phyloP scores from a whole-genome alignment of 148 eudicot genomes.

The Rhododendron ferrugineum region DNA sequence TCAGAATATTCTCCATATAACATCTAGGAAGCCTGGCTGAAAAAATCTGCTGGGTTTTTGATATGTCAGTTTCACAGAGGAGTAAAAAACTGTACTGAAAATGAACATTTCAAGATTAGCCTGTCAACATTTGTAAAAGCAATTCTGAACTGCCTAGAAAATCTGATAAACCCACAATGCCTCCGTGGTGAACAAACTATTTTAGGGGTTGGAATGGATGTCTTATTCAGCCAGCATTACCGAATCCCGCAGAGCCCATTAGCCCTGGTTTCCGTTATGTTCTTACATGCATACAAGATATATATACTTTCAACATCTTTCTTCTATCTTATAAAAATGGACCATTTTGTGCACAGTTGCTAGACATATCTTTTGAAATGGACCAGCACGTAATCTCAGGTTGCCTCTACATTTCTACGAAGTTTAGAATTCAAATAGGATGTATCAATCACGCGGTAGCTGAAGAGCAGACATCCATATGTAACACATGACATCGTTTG shows the following conservation, averaged over 20 bases:
- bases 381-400: not conserved
- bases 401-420: not conserved
- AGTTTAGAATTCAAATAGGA: not conserved
- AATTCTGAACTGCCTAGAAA: not conserved
- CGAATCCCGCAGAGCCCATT: not conserved
- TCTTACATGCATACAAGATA: not conserved
- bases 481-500: not conserved
- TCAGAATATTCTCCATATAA: not conserved
- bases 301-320: not conserved
- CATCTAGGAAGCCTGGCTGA: not conserved
- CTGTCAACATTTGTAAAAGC: not conserved
- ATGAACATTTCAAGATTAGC: not conserved
- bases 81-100: not conserved
- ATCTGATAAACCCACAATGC: not conserved
- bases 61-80: not conserved
- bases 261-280: not conserved
- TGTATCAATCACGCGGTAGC: not conserved
- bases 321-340: not conserved
- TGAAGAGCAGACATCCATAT: not conserved
- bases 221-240: not conserved
- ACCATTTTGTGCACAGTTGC: not conserved
- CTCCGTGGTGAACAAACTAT: not conserved
- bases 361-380: not conserved
- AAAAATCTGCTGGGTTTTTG: not conserved
- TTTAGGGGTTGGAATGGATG: not conserved